Conservation (phyloP, 108 stramenopile species). For the Parmales sp. region DNA sequence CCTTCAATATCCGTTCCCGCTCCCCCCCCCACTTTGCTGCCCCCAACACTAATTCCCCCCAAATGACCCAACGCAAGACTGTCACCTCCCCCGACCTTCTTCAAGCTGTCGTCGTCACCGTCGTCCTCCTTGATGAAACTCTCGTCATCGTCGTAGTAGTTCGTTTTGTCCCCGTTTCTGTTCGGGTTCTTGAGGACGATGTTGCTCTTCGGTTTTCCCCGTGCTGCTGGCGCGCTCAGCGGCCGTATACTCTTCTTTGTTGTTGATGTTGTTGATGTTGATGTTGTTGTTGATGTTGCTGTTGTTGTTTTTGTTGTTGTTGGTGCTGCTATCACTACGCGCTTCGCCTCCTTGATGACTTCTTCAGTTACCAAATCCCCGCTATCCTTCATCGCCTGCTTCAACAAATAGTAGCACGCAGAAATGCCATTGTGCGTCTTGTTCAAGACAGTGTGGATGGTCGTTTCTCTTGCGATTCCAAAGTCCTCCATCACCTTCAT, state of each 20-base stretch:
- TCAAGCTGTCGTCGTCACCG: too few species aligned
- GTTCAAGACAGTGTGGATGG: constrained; percentile 4
- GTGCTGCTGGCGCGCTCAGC: background rate
- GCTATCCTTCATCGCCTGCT: constrained; percentile 15
- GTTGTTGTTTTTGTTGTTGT: background rate
- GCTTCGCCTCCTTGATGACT: background rate
- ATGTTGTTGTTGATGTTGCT: background rate
- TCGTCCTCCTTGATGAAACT: constrained; percentile 7
- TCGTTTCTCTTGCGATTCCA: constrained; percentile 14
- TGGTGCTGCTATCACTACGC: background rate
- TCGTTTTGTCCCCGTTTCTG: background rate
- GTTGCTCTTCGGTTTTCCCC: too few species aligned
- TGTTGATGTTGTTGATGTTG: background rate
- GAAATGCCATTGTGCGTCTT: constrained; percentile 16
- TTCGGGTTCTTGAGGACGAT: background rate
- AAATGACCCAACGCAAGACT: too few species aligned
- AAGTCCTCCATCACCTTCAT: constrained; percentile 22
- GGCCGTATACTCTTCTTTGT: background rate
- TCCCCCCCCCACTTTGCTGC: too few species aligned
- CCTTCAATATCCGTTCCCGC: too few species aligned
- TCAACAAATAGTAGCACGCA: constrained; percentile 28
- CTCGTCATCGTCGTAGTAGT: background rate
- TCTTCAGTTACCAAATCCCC: background rate
- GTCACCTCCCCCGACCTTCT: too few species aligned
- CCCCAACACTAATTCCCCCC: too few species aligned